phyloP scores from a whole-genome alignment of 495 filamentous ascomycete genomes.

The Trichoderma erinaceum region DNA sequence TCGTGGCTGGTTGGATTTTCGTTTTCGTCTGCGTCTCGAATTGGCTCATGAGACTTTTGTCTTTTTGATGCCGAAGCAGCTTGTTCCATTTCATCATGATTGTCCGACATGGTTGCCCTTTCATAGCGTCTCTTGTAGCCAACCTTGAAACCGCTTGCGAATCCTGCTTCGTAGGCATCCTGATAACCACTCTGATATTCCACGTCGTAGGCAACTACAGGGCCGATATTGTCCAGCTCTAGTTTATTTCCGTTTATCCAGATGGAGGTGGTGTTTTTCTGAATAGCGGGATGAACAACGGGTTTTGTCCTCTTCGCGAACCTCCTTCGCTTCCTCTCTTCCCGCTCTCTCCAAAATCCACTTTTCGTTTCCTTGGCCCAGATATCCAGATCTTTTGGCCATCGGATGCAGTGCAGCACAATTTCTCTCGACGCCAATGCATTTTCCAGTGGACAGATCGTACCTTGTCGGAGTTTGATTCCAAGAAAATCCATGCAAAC shows the following conservation, averaged over 20 bases:
- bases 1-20: not conserved
- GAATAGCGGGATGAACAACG: not conserved
- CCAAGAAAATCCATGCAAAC: not conserved
- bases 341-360: not conserved
- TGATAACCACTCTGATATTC: not conserved
- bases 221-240: not conserved
- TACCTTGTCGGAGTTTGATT: not conserved
- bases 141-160: not conserved
- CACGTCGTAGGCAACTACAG: not conserved
- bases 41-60: not conserved
- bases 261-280: not conserved
- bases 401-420: not conserved
- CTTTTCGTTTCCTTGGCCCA: not conserved
- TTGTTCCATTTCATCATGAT: not conserved
- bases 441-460: not conserved
- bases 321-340: too few relatives aligned
- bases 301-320: too few relatives aligned
- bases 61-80: not conserved
- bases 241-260: not conserved
- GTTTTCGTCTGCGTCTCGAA: not conserved
- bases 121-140: not conserved
- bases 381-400: not conserved
- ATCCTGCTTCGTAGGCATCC: not conserved
- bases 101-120: not conserved
- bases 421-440: not conserved